Conservation (phyloP, 164 flowering plant species). For the Chimonanthus praecox region DNA sequence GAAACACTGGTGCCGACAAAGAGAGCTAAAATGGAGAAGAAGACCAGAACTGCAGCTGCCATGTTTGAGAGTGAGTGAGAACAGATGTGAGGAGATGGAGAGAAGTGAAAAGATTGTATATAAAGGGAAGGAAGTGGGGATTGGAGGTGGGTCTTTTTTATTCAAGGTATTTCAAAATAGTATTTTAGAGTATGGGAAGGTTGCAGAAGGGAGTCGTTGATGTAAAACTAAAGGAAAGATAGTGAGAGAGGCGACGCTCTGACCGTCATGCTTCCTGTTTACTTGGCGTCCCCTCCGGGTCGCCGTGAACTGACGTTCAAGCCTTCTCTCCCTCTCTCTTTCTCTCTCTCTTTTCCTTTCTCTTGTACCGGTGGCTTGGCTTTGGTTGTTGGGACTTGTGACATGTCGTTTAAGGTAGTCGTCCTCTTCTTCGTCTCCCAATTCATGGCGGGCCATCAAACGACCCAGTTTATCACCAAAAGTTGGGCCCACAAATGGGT, state of each 20-base stretch:
- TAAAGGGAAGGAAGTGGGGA: background rate
- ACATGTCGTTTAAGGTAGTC: no score
- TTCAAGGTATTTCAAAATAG: background rate
- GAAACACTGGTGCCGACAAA: constrained; percentile 17
- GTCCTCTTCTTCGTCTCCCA: no score
- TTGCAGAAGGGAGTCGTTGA: background rate
- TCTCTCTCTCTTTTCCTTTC: background rate
- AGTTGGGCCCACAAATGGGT: no score
- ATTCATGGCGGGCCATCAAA: no score
- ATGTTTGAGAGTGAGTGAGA: constrained; percentile 4
- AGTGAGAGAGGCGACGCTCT: background rate
- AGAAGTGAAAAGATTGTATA: background rate
- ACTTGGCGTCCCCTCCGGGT: constrained; percentile 1
- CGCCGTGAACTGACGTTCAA: background rate
- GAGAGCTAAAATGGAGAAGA: constrained; percentile 11
- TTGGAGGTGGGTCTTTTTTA: background rate
- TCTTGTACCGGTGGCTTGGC: background rate
- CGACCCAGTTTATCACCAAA: no score
- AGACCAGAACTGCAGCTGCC: background rate
- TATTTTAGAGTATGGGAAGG: background rate
- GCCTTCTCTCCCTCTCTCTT: background rate
- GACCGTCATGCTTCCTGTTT: background rate
- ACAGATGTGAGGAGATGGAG: background rate
- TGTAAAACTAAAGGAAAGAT: background rate
- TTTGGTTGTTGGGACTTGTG: background rate